phyloP scores from a whole-genome alignment of 352 stramenopile genomes.

The Hyaloperonospora brassicae region DNA sequence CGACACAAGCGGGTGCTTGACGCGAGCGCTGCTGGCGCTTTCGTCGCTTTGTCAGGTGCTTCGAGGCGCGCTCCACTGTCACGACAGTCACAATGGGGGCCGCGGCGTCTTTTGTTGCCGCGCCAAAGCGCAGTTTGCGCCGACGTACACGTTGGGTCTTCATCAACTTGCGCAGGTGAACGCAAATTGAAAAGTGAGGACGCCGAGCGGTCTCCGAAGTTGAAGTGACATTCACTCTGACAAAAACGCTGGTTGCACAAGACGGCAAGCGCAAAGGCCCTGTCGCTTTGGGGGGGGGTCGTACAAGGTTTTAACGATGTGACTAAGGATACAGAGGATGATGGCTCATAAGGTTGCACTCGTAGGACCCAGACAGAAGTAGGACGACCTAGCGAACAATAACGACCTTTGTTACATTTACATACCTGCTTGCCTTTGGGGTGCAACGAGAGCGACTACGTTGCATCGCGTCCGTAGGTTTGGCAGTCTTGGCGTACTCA shows the following conservation, averaged over 20 bases:
- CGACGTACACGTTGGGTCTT: slow-evolving; percentile 17
- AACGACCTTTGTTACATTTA: no score
- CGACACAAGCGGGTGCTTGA: neutral
- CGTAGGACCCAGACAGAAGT: no score
- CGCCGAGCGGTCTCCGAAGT: slow-evolving; percentile 4
- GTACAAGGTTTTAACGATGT: neutral
- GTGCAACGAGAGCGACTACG: no score
- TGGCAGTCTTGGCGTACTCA: no score
- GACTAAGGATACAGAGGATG: neutral
- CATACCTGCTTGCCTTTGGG: no score
- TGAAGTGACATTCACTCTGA: slow-evolving; percentile 26
- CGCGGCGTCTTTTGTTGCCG: slow-evolving; percentile 4
- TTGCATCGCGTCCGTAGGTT: no score
- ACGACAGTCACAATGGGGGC: slow-evolving; percentile 8
- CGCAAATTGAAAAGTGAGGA: slow-evolving; percentile 29
- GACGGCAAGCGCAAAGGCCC: neutral
- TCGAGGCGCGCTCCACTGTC: slow-evolving; percentile 9
- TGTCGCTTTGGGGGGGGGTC: slow-evolving; percentile 1
- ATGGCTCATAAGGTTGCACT: no score
- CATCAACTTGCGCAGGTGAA: slow-evolving; percentile 15
- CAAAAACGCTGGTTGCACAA: neutral
- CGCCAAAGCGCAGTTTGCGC: slow-evolving; percentile 25
- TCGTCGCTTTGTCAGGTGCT: slow-evolving; percentile 17
- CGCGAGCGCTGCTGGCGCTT: slow-evolving; percentile 16
- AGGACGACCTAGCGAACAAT: no score